Evolutionary conservation across 257 asterid species (phyloP).

Genomic region (Osmanthus fragrans): DNA sequence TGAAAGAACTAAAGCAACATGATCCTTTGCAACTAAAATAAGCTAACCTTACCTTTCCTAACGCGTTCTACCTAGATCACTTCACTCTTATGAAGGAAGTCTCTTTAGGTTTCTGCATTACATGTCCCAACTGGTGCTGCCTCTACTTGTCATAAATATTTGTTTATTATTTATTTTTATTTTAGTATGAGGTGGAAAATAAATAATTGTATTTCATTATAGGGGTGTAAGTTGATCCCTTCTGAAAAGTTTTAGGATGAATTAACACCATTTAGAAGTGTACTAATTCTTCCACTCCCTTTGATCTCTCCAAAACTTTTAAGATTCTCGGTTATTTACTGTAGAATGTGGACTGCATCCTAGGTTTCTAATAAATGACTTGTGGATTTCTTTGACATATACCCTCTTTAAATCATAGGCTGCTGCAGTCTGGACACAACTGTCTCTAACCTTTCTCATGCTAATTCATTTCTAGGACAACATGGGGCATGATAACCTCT

Average conservation of each 20-base stretch:
- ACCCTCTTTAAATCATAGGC: background rate
- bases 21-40: background rate
- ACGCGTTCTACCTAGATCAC: background rate
- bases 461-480: background rate
- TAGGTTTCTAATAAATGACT: background rate
- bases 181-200: background rate
- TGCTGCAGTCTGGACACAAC: background rate
- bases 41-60: background rate
- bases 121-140: background rate
- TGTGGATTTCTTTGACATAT: too few relatives aligned
- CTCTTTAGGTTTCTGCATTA: background rate
- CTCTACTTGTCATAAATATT: background rate
- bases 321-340: background rate
- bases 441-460: background rate
- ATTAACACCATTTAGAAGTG: background rate
- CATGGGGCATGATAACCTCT: background rate
- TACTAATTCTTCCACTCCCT: background rate
- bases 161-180: background rate
- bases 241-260: background rate
- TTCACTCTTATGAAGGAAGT: too few relatives aligned
- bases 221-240: background rate
- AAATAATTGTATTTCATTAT: background rate
- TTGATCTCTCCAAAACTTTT: too few relatives aligned
- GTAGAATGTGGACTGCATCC: background rate
- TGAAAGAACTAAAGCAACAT: background rate